A percentile compares a stretch with the other conserved stretches of the same genome.
These are phyloP conservation scores for Xylaria sp. DNA, from an alignment of 2,329 filamentous ascomycete species.

Conservation along the genomic window DNA sequence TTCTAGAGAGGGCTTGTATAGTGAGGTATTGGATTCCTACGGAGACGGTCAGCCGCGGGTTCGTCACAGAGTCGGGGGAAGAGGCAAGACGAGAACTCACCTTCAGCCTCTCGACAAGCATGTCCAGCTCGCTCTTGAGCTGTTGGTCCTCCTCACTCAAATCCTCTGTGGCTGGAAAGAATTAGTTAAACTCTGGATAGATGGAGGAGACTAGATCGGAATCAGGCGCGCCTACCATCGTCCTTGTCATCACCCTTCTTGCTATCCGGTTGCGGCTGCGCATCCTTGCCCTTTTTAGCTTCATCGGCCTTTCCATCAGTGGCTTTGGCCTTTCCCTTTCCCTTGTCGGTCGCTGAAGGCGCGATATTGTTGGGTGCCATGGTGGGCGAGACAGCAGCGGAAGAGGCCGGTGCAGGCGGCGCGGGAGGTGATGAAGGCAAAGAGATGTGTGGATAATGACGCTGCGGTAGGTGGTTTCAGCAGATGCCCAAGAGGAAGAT, in stretches of 20 bases:
- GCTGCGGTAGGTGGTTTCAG: not conserved
- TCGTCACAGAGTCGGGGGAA: not conserved
- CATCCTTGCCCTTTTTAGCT: constrained; percentile 69
- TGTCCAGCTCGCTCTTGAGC: constrained; percentile 95
- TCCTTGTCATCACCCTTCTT: constrained; percentile 77
- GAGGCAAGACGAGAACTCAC: constrained; percentile 53
- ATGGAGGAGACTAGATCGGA: no score
- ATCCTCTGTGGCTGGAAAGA: constrained; percentile 69
- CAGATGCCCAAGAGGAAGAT: not conserved
- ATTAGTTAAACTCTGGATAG: constrained; percentile 43
- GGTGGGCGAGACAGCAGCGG: constrained; percentile 45
- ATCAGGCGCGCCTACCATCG: constrained; percentile 47
- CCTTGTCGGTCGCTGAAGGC: constrained; percentile 86
- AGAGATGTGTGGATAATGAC: constrained; percentile 3
- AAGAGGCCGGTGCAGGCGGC: constrained; percentile 23
- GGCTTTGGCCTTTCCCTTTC: constrained; percentile 96
- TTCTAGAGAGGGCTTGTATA: constrained; percentile 92
- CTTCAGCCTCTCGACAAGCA: constrained; percentile 94
- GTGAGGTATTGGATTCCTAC: constrained; percentile 82
- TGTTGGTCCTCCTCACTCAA: constrained; percentile 98
- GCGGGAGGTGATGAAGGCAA: not conserved
- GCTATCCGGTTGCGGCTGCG: constrained; percentile 71
- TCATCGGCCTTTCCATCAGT: constrained; percentile 68
- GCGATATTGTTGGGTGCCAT: constrained; percentile 96
- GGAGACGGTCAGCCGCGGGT: constrained; percentile 20